These are phyloP conservation scores for Talaromyces sp. DNA, from an alignment of 2,329 filamentous ascomycete genomes.

Conservation along the genomic window DNA sequence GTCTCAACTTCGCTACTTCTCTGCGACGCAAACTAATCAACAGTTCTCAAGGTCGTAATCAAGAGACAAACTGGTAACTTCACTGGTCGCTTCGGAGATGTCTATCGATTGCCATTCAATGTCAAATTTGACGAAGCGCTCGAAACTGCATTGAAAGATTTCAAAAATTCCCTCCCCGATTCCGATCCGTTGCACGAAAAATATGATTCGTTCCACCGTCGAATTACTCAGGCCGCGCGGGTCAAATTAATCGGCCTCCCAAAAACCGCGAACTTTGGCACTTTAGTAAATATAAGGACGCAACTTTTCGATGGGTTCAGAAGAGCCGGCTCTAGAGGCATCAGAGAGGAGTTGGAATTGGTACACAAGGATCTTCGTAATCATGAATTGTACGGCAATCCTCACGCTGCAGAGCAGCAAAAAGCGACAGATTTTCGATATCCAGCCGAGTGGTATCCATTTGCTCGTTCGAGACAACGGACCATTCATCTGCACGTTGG, in stretches of 20 bases:
- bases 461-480: slow-evolving; percentile 72
- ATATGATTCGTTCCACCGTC: slow-evolving; percentile 33
- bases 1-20: background rate
- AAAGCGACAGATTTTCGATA: slow-evolving; percentile 77
- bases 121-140: slow-evolving; percentile 30
- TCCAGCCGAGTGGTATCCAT: slow-evolving; percentile 89
- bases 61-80: background rate
- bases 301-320: slow-evolving; percentile 60
- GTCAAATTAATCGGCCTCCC: slow-evolving; percentile 24
- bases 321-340: slow-evolving; percentile 47
- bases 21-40: background rate
- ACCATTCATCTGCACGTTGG: slow-evolving; percentile 91
- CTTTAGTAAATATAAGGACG: slow-evolving; percentile 26
- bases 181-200: slow-evolving; percentile 20
- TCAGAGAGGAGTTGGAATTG: slow-evolving; percentile 61
- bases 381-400: slow-evolving; percentile 54
- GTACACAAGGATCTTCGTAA: slow-evolving; percentile 65
- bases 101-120: background rate
- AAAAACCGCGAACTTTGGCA: slow-evolving; percentile 19
- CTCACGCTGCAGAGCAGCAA: slow-evolving; percentile 57
- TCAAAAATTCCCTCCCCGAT: slow-evolving; percentile 21
- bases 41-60: background rate
- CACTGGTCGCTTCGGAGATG: background rate
- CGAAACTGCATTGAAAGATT: slow-evolving; percentile 25
- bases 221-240: slow-evolving; percentile 30